phyloP scores from a whole-genome alignment of 2,329 filamentous ascomycete species.

The Stemphylium beticola region DNA sequence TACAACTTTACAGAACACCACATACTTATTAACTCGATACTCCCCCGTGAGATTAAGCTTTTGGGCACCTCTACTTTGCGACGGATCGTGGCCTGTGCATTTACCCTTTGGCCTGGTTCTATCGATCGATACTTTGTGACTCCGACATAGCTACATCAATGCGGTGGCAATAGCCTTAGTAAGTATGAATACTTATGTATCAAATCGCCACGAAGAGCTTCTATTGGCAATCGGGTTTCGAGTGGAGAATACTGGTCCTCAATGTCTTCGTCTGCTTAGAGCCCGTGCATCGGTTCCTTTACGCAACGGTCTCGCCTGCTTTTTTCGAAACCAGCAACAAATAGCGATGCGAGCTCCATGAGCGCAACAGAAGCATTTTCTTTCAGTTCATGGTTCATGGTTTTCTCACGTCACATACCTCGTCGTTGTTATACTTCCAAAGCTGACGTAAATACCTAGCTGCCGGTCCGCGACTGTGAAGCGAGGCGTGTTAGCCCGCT shows the following conservation, averaged over 20 bases:
- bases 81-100: background rate
- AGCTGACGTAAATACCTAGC: conserved; percentile 17
- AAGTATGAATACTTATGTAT: conserved; percentile 1
- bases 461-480: conserved; percentile 16
- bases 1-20: conserved; percentile 6
- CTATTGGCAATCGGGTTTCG: background rate
- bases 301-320: background rate
- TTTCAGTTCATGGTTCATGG: background rate
- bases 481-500: conserved; percentile 26
- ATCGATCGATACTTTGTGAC: background rate
- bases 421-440: background rate
- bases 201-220: background rate
- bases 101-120: background rate
- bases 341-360: background rate
- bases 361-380: background rate
- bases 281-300: background rate
- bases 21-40: background rate
- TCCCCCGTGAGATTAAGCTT: background rate
- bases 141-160: conserved; percentile 14
- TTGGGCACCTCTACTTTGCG: background rate
- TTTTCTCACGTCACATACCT: background rate
- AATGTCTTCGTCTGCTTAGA: background rate
- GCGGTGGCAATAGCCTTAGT: conserved; percentile 19
- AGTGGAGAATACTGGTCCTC: background rate
- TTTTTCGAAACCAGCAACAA: background rate